These are phyloP conservation scores for Ceratobasidium sp. DNA, from an alignment of 1,284 basidiomycete genomes.

Conservation along the genomic window DNA sequence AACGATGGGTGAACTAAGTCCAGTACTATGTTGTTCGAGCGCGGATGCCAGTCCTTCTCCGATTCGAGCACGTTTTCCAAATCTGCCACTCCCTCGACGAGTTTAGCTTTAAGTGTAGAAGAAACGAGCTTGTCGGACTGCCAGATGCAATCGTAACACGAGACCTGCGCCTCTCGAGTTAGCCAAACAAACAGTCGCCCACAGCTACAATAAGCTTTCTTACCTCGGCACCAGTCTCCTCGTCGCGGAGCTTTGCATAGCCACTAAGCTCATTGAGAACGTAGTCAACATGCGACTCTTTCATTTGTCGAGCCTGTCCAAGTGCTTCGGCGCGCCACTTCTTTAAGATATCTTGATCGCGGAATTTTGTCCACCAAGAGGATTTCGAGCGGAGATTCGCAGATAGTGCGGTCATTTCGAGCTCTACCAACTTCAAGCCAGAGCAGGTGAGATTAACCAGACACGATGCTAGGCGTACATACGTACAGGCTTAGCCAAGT, in stretches of 20 bases:
- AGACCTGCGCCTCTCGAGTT: slow-evolving; percentile 58
- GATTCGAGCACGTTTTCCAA: slow-evolving; percentile 53
- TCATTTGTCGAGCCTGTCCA: slow-evolving; percentile 57
- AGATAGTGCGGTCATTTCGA: slow-evolving; percentile 67
- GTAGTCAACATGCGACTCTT: slow-evolving; percentile 64
- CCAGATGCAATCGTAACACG: slow-evolving; percentile 71
- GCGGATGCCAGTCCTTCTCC: slow-evolving; percentile 55
- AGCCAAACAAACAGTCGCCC: too few species aligned
- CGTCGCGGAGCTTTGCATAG: slow-evolving; percentile 64
- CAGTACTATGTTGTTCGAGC: slow-evolving; percentile 52
- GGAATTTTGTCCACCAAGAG: slow-evolving; percentile 62
- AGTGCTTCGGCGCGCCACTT: slow-evolving; percentile 59
- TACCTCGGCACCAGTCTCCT: slow-evolving; percentile 58
- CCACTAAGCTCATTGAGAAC: slow-evolving; percentile 67
- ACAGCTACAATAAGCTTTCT: background rate
- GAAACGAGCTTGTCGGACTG: slow-evolving; percentile 60
- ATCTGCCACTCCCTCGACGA: slow-evolving; percentile 52
- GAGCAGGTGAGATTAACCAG: background rate
- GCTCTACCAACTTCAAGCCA: slow-evolving; percentile 61
- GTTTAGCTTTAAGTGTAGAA: slow-evolving; percentile 33
- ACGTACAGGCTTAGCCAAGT: slow-evolving; percentile 11
- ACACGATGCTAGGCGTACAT: background rate
- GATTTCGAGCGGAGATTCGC: slow-evolving; percentile 61
- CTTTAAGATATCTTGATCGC: slow-evolving; percentile 54
- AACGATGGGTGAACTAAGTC: slow-evolving; percentile 65